Evolutionary conservation across 805 yeast species (phyloP).

Genomic region (Metschnikowia cerradonensis): DNA sequence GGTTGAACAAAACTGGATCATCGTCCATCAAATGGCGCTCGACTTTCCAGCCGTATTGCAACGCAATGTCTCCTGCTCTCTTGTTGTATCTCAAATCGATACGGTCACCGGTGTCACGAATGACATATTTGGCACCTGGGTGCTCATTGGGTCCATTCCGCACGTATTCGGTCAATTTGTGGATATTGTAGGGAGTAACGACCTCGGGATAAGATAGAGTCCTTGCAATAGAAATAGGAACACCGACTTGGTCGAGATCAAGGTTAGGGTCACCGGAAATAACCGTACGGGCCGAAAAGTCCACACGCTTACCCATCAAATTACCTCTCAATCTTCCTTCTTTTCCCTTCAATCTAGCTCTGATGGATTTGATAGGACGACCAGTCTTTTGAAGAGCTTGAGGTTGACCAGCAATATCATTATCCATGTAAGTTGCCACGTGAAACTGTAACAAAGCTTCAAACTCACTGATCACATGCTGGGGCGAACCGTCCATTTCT

Average conservation of each 20-base stretch:
- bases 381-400: constrained; percentile 98
- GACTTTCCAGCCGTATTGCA: constrained; percentile 98
- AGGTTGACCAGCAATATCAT: constrained; percentile 99
- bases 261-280: constrained; percentile 98
- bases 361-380: constrained; percentile 94
- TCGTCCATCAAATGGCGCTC: constrained; percentile 97
- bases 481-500: constrained; percentile 98
- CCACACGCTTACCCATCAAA: constrained; percentile 99
- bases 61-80: constrained; percentile 96
- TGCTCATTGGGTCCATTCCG: constrained; percentile 99
- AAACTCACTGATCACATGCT: constrained; percentile 94
- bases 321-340: constrained; percentile 99
- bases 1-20: constrained; percentile 96
- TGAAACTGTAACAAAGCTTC: constrained; percentile 94
- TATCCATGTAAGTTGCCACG: constrained; percentile 99
- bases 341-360: constrained; percentile 99
- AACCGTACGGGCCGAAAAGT: constrained; percentile 97
- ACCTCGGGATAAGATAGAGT: constrained; percentile 95
- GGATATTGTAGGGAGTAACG: constrained; percentile 96
- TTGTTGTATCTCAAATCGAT: constrained; percentile 95
- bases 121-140: constrained; percentile 98
- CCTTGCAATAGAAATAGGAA: constrained; percentile 93
- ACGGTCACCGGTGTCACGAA: constrained; percentile 98
- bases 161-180: constrained; percentile 85
- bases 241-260: constrained; percentile 98